Evolutionary conservation across 1,139 yeast species (phyloP), one percentile per base, ranked within the genome.

Genomic region (Sugiyamaella pinicola): DNA sequence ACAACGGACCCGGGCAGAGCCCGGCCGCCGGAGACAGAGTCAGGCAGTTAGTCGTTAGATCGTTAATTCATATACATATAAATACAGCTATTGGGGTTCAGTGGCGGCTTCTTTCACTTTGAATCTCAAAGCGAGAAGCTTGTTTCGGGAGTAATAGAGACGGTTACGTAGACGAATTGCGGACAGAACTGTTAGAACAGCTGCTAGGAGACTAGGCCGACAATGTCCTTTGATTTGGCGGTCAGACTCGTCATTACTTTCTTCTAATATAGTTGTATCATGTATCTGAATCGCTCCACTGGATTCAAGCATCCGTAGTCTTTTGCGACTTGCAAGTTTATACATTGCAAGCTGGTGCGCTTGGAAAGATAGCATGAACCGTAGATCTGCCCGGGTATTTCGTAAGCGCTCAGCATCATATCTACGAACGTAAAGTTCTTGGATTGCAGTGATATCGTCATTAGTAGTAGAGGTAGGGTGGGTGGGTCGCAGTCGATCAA

Each of bases 131-230:
- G 45, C 35, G n/a, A 21, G 22, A 9, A 47, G 39, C 10, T 34
- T 43, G 24, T 29, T 19, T 12, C 35, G 22, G n/a, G 58, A 42
- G 10, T 24, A 4, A 18, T 49, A 3, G n/a, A 46, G 46, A n/a
- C 59, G 47, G 19, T 54, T 55, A 15, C 49, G 37, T n/a, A 58
- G 45, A 13, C 60, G 50, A 10, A 58, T 49, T 3, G 55, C 49
- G 2, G 56, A 48, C 4, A 57, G 9, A 8, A 58, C 45, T 9
- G 58, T 51, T 29, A 51, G 38, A 5, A 56, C 56, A 9, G 44
- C 55, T 22, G 55, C 35, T 24, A 40, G 24, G 19, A 57, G 33
- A 22, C 45, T 37, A 2, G 44, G 43, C 9, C 40, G 41, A 2
- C 31, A 17, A 22, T 12, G 22, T 4, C 33, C 41, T n/a, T 13